Evolutionary conservation across 2,329 filamentous ascomycete genomes (phyloP).

Genomic region (Trichoderma atrobrunneum): DNA sequence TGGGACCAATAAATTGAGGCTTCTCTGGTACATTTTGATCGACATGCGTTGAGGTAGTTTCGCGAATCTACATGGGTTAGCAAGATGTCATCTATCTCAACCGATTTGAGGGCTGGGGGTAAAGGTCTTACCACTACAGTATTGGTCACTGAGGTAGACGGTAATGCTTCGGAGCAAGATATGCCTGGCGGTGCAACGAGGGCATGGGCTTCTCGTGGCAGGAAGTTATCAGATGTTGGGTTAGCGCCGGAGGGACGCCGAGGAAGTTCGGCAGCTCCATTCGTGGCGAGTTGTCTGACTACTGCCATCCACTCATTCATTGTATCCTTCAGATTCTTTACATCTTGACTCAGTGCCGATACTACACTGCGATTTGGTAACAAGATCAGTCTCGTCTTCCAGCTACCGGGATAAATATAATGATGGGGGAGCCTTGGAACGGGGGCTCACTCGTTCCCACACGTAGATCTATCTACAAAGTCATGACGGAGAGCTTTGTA

Average conservation of each 20-base stretch:
- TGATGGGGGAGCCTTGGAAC: background rate
- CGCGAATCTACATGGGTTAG: background rate
- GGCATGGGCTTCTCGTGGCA: background rate
- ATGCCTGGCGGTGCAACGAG: background rate
- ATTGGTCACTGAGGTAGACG: background rate
- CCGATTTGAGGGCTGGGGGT: background rate
- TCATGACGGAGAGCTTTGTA: background rate
- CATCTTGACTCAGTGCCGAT: background rate
- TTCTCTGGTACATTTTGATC: background rate
- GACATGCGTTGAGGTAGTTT: background rate
- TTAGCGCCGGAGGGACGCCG: background rate
- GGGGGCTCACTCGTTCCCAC: background rate
- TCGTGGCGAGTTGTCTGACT: background rate
- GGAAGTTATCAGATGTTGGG: background rate
- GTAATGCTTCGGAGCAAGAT: background rate
- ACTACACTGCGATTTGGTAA: background rate
- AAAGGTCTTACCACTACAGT: background rate
- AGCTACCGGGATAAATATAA: background rate
- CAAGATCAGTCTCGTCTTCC: background rate
- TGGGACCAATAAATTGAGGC: background rate
- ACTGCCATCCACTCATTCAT: background rate
- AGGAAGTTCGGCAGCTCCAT: background rate
- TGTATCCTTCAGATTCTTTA: background rate
- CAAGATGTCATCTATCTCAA: background rate
- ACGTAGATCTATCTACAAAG: background rate